These are phyloP conservation scores for Rubroboletus pulcherrimus DNA, from an alignment of 768 basidiomycete genomes.

Conservation along the genomic window DNA sequence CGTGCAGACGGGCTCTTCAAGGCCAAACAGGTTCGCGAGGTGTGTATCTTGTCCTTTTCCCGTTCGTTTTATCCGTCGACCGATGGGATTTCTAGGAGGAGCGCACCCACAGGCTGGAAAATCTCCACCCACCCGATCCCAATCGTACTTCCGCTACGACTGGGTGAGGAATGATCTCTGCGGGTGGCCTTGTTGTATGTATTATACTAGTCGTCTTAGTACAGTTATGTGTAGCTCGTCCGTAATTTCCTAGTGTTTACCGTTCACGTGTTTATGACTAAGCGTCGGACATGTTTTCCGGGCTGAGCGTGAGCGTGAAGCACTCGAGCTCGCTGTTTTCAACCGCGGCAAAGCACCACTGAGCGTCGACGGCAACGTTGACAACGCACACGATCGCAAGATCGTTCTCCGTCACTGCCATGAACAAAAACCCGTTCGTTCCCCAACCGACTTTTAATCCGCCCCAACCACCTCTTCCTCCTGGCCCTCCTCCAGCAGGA, in stretches of 20 bases:
- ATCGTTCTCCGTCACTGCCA: slow-evolving; percentile 27
- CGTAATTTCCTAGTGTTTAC: no score
- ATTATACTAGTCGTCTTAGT: not conserved
- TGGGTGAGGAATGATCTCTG: not conserved
- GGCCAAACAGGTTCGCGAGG: slow-evolving; percentile 22
- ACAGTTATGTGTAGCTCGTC: no score
- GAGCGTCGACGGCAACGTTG: slow-evolving; percentile 7
- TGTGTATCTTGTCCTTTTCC: slow-evolving; percentile 3
- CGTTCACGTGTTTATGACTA: slow-evolving; percentile 19
- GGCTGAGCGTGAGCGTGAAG: not conserved
- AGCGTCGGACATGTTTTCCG: slow-evolving; percentile 19
- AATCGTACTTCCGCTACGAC: not conserved
- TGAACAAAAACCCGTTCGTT: slow-evolving; percentile 86
- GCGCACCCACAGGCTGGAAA: slow-evolving; percentile 16
- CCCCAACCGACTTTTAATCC: slow-evolving; percentile 65
- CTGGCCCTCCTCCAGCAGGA: slow-evolving; percentile 73
- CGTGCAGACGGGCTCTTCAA: slow-evolving; percentile 20
- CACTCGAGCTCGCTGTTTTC: slow-evolving; percentile 20
- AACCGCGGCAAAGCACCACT: slow-evolving; percentile 19
- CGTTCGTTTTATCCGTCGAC: not conserved
- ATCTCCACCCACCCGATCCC: slow-evolving; percentile 1
- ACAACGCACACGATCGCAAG: slow-evolving; percentile 8
- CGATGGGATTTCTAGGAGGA: slow-evolving; percentile 10
- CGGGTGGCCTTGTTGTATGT: not conserved
- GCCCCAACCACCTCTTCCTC: slow-evolving; percentile 74